A percentile compares a stretch with the other conserved stretches of the same genome.
These are phyloP conservation scores for Wickerhamiella brachini DNA, from an alignment of 805 yeast species.

Conservation along the genomic window DNA sequence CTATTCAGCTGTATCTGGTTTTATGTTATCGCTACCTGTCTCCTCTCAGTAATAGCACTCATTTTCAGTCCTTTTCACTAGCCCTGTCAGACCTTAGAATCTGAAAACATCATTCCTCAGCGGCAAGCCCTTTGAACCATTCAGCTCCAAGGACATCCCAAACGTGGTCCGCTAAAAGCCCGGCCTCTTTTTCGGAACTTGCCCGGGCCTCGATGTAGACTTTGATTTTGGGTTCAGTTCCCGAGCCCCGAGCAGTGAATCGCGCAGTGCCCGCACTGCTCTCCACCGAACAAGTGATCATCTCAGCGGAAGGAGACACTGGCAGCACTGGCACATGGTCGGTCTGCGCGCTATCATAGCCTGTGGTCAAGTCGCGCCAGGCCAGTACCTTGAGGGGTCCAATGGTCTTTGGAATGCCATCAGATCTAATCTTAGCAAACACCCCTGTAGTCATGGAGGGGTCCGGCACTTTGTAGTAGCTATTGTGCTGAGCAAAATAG, in stretches of 20 bases:
- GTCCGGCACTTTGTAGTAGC: conserved; percentile 60
- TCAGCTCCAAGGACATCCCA: conserved; percentile 55
- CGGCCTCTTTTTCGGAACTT: conserved; percentile 33
- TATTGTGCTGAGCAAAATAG: conserved; percentile 70
- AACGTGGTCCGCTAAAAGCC: conserved; percentile 39
- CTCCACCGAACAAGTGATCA: conserved; percentile 57
- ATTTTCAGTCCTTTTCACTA: no score
- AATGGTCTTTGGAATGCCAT: conserved; percentile 32
- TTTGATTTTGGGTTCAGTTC: conserved; percentile 91
- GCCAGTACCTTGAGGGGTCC: conserved; percentile 43
- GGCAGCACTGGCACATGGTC: conserved; percentile 54
- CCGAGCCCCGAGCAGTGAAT: conserved; percentile 85
- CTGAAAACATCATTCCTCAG: no score
- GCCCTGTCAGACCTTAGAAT: no score
- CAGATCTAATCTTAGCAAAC: conserved; percentile 39
- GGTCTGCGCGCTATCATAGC: conserved; percentile 57
- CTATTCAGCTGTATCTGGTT: no score
- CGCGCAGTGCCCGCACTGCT: conserved; percentile 31
- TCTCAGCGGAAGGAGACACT: conserved; percentile 58
- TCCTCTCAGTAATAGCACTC: no score
- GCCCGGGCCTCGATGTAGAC: conserved; percentile 76
- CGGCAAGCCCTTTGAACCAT: conserved; percentile 39
- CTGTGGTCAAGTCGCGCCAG: conserved; percentile 79
- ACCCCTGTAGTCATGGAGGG: conserved; percentile 37
- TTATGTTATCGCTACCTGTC: no score